phyloP scores from a whole-genome alignment of 805 yeast genomes.

The Brettanomyces naardenensis region DNA sequence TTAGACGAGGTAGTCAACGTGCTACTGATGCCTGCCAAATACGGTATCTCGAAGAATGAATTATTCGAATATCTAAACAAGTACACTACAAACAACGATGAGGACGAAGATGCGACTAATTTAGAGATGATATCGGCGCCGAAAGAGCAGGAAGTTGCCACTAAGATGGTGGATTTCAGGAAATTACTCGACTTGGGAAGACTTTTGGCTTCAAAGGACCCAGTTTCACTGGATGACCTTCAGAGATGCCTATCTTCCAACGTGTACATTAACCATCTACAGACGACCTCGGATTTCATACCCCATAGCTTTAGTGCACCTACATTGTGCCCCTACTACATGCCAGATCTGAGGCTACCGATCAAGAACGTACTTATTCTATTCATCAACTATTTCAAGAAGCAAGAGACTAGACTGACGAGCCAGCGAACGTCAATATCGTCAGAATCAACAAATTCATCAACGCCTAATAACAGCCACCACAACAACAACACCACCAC shows the following conservation, averaged over 20 bases:
- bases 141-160: conserved; percentile 7
- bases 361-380: conserved; percentile 22
- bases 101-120: neutral
- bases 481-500: too few species aligned
- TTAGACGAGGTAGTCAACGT: conserved; percentile 19
- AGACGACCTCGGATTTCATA: conserved; percentile 4
- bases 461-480: neutral
- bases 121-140: neutral
- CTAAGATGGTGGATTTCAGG: conserved; percentile 19
- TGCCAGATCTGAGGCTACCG: conserved; percentile 23
- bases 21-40: conserved; percentile 14
- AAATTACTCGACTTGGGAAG: conserved; percentile 21
- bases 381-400: conserved; percentile 17
- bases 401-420: conserved; percentile 4
- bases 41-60: conserved; percentile 11
- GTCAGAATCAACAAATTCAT: neutral
- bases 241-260: conserved; percentile 15
- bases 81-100: conserved; percentile 1
- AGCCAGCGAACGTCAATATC: neutral
- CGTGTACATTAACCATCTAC: conserved; percentile 21
- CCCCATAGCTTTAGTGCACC: conserved; percentile 1
- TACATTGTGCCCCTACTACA: conserved; percentile 11
- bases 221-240: neutral
- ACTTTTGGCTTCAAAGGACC: conserved; percentile 10
- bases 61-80: conserved; percentile 14